phyloP scores from a whole-genome alignment of 768 basidiomycete genomes.

The Pleurotus platypus region DNA sequence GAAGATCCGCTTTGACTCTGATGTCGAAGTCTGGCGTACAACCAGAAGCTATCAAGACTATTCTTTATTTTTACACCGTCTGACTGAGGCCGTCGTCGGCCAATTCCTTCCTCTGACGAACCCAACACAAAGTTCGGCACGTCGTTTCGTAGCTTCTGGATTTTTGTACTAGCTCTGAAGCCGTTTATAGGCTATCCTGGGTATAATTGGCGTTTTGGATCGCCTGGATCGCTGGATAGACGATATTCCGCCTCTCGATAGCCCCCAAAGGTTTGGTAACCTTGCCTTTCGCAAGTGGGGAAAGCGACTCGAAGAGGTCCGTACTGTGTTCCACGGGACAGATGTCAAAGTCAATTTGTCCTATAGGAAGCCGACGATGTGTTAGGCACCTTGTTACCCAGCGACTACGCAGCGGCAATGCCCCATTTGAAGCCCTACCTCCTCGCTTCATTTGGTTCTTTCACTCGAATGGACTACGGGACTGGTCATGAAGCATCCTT shows the following conservation, averaged over 20 bases:
- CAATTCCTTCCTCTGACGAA: constrained; percentile 43
- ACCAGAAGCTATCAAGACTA: constrained; percentile 75
- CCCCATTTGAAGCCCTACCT: constrained; percentile 78
- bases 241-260: constrained; percentile 69
- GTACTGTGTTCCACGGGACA: constrained; percentile 4
- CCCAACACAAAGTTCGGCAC: constrained; percentile 31
- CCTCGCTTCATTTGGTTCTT: constrained; percentile 83
- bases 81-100: constrained; percentile 78
- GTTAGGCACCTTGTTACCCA: constrained; percentile 44
- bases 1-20: constrained; percentile 69
- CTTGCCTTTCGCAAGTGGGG: constrained; percentile 88
- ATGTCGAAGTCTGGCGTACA: constrained; percentile 68
- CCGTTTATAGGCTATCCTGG: constrained; percentile 38
- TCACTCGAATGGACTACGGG: constrained; percentile 91
- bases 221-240: constrained; percentile 72
- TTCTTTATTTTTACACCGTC: constrained; percentile 66
- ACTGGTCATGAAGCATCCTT: constrained; percentile 95
- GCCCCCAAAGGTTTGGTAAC: constrained; percentile 89
- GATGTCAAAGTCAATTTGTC: neutral
- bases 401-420: constrained; percentile 37
- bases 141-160: neutral
- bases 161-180: neutral
- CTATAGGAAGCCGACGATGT: constrained; percentile 52
- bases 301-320: constrained; percentile 70
- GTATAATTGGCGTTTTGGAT: constrained; percentile 55